Base-by-base conservation (phyloP, 345 rosid genomes). In the Mangifera indica region DNA sequence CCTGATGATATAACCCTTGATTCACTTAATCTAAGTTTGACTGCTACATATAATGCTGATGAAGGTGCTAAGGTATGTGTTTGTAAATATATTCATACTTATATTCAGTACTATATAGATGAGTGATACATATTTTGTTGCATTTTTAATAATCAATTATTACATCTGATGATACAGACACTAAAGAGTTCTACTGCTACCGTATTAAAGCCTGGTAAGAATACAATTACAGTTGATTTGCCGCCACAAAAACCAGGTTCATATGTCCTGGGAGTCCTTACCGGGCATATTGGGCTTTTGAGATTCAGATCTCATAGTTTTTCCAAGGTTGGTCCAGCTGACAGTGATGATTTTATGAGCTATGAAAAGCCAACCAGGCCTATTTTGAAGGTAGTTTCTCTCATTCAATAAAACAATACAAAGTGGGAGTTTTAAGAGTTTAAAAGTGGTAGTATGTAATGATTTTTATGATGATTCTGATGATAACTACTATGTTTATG, bases 1-100 rank as follows among this genome's bases (percentile, higher is more conserved):
- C 98, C 98, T 78, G 91, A 91, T 82, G 91, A 92, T 73, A 95
- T 95, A 82, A 95, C 93, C 56, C 89, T 95, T 80, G 98, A 92
- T 83, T 89, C 91, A 8, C 90, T 95, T 67, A 90, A 83, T 79
- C 92, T 95, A 76, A 92, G 97, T 76, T 82, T 92, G 88, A 88
- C 82, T 82, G 96, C 97, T 66, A 91, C 91, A 26, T 84, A 75
- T 81, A 91, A 88, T 74, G 83, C 93, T 66, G 99, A 95, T 76
- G 98, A 91, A 84, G 91, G 97, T 67, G 83, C 85, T 68, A 92
- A 89, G 96, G 98, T 92, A 69, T 79, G 84, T 63, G 69, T 82
- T 79, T 67, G 51, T 57, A 60, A 17, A 61, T 24, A 57, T 46
- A 46, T 46, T 54, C 9, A 20, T 46, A 5, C 57, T 66, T 13